Conservation (phyloP, 306 rosid genomes). For the Corylus avellana region DNA sequence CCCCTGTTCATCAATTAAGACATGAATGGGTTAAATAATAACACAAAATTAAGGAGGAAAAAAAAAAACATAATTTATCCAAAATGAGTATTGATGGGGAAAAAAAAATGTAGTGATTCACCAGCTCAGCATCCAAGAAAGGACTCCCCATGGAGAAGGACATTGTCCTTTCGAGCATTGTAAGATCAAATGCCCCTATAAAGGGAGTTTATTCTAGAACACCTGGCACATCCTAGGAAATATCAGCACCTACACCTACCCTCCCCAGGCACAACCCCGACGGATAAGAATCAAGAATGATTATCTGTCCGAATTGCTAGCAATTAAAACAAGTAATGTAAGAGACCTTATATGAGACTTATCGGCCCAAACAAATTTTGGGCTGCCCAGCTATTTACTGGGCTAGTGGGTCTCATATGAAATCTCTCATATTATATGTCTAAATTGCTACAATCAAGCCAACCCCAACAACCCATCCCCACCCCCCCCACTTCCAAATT, state of each 20-base stretch:
- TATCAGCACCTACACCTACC: neutral
- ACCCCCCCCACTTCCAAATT: neutral
- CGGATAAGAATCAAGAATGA: too few species aligned
- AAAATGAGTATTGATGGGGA: neutral
- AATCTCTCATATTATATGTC: too few species aligned
- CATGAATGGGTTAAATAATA: neutral
- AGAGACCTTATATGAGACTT: too few species aligned
- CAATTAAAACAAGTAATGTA: too few species aligned
- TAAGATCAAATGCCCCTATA: neutral
- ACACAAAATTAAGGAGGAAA: neutral
- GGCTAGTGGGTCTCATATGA: too few species aligned
- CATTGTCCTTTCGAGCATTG: neutral
- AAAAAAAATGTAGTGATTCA: neutral
- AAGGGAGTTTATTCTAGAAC: neutral
- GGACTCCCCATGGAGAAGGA: neutral
- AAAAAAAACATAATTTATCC: neutral
- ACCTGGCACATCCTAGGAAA: neutral
- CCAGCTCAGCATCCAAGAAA: conserved; percentile 1
- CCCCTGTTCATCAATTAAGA: conserved; percentile 41
- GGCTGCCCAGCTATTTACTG: too few species aligned
- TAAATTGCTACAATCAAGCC: too few species aligned
- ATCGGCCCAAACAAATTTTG: too few species aligned
- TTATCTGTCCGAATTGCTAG: too few species aligned
- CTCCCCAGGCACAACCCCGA: too few species aligned
- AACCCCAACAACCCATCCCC: too few species aligned